Evolutionary conservation across 2,329 filamentous ascomycete genomes (phyloP).

Genomic region (Diplodia intermedia): DNA sequence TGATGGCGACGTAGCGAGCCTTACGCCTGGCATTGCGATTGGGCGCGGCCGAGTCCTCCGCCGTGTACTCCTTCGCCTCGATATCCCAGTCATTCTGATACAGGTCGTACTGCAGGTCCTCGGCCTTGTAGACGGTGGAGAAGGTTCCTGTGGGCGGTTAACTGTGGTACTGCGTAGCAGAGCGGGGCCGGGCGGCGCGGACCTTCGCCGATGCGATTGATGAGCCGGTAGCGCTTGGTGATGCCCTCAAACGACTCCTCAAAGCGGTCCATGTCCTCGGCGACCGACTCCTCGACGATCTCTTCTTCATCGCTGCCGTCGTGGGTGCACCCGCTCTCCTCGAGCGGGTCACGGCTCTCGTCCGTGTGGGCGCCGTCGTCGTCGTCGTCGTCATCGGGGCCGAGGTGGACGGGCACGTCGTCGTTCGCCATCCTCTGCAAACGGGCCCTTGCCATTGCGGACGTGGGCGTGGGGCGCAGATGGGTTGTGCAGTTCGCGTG

Average conservation of each 20-base stretch:
- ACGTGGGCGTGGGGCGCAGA: constrained; percentile 4
- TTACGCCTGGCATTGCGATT: constrained; percentile 56
- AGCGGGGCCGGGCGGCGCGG: constrained; percentile 33
- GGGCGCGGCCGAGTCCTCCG: constrained; percentile 76
- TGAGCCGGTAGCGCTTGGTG: constrained; percentile 81
- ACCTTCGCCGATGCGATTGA: constrained; percentile 98
- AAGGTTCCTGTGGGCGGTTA: constrained; percentile 75
- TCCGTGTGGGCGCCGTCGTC: constrained; percentile 43
- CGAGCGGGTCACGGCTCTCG: constrained; percentile 57
- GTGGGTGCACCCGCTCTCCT: constrained; percentile 59
- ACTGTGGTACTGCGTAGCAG: not conserved
- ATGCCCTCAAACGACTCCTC: constrained; percentile 84
- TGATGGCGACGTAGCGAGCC: constrained; percentile 89
- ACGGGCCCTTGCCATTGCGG: constrained; percentile 15
- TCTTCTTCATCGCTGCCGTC: constrained; percentile 57
- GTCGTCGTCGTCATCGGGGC: not conserved
- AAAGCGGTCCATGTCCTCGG: constrained; percentile 78
- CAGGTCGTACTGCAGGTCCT: constrained; percentile 83
- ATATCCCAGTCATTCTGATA: constrained; percentile 90
- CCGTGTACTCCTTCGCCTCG: constrained; percentile 66
- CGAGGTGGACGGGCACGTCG: not conserved
- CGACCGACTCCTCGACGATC: constrained; percentile 70
- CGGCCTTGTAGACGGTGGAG: constrained; percentile 98
- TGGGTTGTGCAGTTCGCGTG: not conserved
- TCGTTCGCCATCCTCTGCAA: constrained; percentile 15